Percentiles rank a stretch among this genome's conserved stretches.
phyloP scores from a whole-genome alignment of 2,329 filamentous ascomycete species.

The Metarhizium anisopliae region DNA sequence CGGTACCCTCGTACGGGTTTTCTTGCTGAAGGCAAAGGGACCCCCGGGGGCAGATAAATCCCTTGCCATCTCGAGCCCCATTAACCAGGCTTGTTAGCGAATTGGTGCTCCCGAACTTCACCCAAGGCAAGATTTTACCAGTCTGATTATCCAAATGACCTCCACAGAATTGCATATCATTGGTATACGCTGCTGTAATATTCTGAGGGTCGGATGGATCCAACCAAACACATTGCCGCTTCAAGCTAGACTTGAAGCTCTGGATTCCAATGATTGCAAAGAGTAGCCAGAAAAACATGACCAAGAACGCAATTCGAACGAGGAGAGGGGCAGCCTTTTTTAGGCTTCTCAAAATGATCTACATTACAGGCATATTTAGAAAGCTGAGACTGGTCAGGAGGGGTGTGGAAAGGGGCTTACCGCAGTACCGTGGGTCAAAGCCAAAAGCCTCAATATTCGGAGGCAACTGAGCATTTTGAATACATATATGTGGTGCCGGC shows the following conservation, averaged over 20 bases:
- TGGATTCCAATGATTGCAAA: conserved; percentile 97
- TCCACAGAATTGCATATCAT: conserved; percentile 72
- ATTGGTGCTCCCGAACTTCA: conserved; percentile 30
- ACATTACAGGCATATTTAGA: conserved; percentile 1
- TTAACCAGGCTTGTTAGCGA: conserved; percentile 37
- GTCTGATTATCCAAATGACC: conserved; percentile 61
- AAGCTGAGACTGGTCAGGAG: not conserved
- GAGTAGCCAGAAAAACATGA: conserved; percentile 94
- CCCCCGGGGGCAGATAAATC: conserved; percentile 76
- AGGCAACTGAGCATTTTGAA: conserved; percentile 97
- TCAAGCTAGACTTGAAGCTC: conserved; percentile 81
- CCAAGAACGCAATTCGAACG: conserved; percentile 86
- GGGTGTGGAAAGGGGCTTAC: conserved; percentile 36
- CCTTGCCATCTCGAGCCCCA: conserved; percentile 56
- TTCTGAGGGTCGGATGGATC: conserved; percentile 52
- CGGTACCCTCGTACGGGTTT: conserved; percentile 75
- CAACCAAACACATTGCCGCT: conserved; percentile 70
- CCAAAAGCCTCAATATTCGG: conserved; percentile 82
- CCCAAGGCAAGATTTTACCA: conserved; percentile 56
- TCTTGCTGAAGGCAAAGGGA: conserved; percentile 73
- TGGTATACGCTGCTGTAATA: conserved; percentile 47
- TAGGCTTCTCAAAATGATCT: conserved; percentile 88
- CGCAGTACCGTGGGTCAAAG: conserved; percentile 86
- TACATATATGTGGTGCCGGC: conserved; percentile 65
- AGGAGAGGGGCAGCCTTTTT: conserved; percentile 92